Conservation (phyloP, 257 asterid genomes). For the Scutellaria galericulata region DNA sequence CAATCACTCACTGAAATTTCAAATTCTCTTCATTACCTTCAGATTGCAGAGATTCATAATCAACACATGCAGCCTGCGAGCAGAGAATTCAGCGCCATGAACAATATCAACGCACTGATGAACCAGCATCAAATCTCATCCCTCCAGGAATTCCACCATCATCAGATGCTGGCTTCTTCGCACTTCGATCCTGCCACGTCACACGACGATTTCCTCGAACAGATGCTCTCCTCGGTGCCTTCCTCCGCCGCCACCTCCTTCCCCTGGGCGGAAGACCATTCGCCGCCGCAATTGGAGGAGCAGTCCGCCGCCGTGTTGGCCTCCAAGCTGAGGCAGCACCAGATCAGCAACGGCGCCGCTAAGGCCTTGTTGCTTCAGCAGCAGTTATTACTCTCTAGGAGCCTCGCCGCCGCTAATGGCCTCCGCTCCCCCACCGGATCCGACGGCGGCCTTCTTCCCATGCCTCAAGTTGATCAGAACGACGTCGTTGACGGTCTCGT, state of each 20-base stretch:
- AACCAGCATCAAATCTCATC: conserved; percentile 60
- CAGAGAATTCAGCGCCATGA: conserved; percentile 60
- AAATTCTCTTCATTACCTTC: conserved; percentile 2
- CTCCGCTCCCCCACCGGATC: conserved; percentile 51
- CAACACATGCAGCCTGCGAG: conserved; percentile 44
- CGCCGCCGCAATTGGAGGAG: conserved; percentile 50
- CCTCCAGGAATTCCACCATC: conserved; percentile 55
- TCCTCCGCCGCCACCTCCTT: conserved; percentile 46
- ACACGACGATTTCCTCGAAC: conserved; percentile 79
- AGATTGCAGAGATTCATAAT: neutral
- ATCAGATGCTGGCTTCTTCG: conserved; percentile 38
- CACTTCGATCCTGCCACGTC: conserved; percentile 65
- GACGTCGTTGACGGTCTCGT: conserved; percentile 50
- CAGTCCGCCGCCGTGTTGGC: conserved; percentile 53
- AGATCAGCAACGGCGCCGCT: conserved; percentile 63
- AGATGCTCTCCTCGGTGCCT: conserved; percentile 74
- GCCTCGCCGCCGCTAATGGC: conserved; percentile 46
- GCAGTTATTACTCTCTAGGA: conserved; percentile 64
- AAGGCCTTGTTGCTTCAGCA: conserved; percentile 77
- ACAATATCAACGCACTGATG: conserved; percentile 50
- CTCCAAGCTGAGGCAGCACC: conserved; percentile 70
- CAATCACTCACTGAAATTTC: conserved; percentile 12
- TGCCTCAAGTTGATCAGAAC: conserved; percentile 56
- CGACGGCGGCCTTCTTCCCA: conserved; percentile 45
- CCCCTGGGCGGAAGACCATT: conserved; percentile 47